Conservation (phyloP, 495 filamentous ascomycete species). For the Talaromyces adpressus region DNA sequence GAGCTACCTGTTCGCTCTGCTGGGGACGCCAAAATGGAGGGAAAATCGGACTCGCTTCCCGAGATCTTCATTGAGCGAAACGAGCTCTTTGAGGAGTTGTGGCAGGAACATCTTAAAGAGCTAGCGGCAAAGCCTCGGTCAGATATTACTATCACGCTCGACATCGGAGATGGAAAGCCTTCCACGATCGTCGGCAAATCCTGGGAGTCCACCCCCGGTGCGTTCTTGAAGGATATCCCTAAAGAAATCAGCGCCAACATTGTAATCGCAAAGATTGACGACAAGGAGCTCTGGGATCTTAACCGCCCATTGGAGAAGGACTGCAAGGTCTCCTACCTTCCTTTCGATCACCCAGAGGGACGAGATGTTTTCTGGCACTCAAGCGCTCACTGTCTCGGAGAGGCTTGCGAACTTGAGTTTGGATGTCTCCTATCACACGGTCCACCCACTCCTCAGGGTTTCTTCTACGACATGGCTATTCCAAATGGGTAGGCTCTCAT, state of each 20-base stretch:
- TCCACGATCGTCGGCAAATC: conserved; percentile 39
- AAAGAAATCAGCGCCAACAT: conserved; percentile 45
- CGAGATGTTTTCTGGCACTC: conserved; percentile 90
- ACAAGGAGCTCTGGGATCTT: conserved; percentile 79
- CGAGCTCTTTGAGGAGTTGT: conserved; percentile 78
- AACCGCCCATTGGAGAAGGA: conserved; percentile 73
- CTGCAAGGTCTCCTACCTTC: conserved; percentile 70
- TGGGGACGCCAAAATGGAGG: conserved; percentile 22
- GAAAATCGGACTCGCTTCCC: conserved; percentile 47
- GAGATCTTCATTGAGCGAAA: conserved; percentile 80
- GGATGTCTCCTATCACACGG: conserved; percentile 89
- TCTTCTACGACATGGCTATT: conserved; percentile 97
- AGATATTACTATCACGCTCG: conserved; percentile 44
- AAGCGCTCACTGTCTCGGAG: conserved; percentile 87
- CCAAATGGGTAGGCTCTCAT: conserved; percentile 49
- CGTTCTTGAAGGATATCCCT: conserved; percentile 44
- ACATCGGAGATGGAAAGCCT: conserved; percentile 39
- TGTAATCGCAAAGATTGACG: conserved; percentile 78
- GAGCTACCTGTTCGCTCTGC: conserved; percentile 35
- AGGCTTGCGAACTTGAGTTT: conserved; percentile 82
- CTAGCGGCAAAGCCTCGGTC: conserved; percentile 39
- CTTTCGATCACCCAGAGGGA: conserved; percentile 79
- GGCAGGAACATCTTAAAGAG: conserved; percentile 72
- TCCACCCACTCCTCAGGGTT: conserved; percentile 85
- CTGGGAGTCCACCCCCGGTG: conserved; percentile 47